phyloP scores from a whole-genome alignment of 148 eudicot genomes.

The Cornus suecica region DNA sequence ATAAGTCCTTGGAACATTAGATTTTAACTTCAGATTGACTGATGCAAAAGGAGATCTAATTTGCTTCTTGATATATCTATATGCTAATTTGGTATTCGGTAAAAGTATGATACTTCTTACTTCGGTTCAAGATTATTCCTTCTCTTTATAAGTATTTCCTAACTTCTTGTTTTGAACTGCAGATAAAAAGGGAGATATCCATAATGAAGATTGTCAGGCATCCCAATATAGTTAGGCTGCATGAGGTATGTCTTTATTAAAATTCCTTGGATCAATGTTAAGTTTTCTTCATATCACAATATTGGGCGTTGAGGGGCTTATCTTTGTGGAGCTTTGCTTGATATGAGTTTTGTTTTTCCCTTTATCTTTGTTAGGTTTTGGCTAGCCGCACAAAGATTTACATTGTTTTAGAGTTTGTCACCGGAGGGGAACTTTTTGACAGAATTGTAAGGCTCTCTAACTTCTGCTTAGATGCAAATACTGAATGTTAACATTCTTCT shows the following conservation, averaged over 20 bases:
- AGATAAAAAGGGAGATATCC: conserved; percentile 96
- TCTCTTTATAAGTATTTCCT: not conserved
- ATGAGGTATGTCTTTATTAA: conserved; percentile 52
- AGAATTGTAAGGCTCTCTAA: conserved; percentile 66
- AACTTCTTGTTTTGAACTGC: conserved; percentile 26
- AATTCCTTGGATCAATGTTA: not conserved
- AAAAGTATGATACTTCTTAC: not conserved
- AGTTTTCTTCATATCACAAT: not conserved
- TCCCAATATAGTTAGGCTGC: conserved; percentile 80
- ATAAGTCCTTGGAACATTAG: not conserved
- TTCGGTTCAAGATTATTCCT: not conserved
- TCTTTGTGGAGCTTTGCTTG: conserved; percentile 12
- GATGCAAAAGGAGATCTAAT: too few relatives aligned
- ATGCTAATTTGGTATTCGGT: too few relatives aligned
- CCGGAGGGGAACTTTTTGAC: conserved; percentile 96
- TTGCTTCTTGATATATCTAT: too few relatives aligned
- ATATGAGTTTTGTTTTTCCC: conserved; percentile 5
- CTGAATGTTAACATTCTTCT: not conserved
- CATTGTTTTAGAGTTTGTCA: conserved; percentile 84
- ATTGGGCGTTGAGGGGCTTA: not conserved
- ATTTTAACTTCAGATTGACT: too few relatives aligned
- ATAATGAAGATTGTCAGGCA: conserved; percentile 97
- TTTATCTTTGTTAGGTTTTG: conserved; percentile 59
- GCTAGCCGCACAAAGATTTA: conserved; percentile 80
- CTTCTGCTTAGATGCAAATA: conserved; percentile 7